Evolutionary conservation across 331 rosid species (phyloP), one percentile per base, ranked within the genome.

Genomic region (Malus hybrid): DNA sequence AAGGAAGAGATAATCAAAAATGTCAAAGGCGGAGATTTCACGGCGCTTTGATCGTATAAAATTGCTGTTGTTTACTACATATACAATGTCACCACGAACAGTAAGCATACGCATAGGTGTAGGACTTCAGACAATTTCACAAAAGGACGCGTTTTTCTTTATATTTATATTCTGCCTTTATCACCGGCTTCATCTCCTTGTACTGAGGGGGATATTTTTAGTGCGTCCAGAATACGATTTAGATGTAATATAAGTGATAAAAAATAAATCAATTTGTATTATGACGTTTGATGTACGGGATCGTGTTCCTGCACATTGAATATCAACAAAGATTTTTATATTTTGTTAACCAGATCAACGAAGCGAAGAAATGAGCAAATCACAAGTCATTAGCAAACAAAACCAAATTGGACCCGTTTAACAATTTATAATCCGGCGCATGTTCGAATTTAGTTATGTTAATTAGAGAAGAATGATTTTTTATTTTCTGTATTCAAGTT

Each of bases 91-190:
- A 20, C 33, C 73, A 26, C 9, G 61, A 13, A 67, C 55, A 24
- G 71, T 29, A 11, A 67, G 32, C 24, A 32, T 20, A 67, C 6
- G 7, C 56, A 39, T 5, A 39, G 71, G 1, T 1, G 19, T 3
- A 4, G 19, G 36, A 58, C 32, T 22, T 58, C 32, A 10, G 64
- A 58, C 34, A 68, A 50, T 58, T 18, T 52, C 22, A 46, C 74
- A 6, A 34, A 71, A 6, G 58, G 32, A 78, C 77, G 81, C 77
- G 81, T 24, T 78, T 78, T 77, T 70, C 70, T 44, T 15, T 28
- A 1, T 44, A 36, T 63, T 22, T 16, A 52, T 52, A 16, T 46
- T 36, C 56, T 11, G 28, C 81, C 81, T 50, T 50, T 24, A 71
- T 71, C 76, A 61, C 81, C 81, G 81, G 67, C 81, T 77, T 64